A percentile compares a stretch with the other conserved stretches of the same genome.
These are phyloP conservation scores for Albugo laibachii DNA, from an alignment of 352 stramenopile genomes.

Conservation along the genomic window DNA sequence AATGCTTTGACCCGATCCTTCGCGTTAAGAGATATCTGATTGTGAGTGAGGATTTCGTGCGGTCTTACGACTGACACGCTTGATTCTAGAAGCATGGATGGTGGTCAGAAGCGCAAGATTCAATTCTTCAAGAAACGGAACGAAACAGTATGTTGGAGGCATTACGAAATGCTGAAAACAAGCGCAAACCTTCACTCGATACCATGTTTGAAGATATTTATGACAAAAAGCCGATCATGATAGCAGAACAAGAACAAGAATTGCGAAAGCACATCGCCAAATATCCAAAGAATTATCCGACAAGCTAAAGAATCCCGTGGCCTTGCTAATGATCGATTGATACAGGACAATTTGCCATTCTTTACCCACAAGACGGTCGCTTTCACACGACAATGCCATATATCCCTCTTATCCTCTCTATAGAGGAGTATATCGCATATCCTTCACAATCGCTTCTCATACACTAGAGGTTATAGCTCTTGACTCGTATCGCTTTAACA, in stretches of 20 bases:
- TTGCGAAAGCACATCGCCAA: conserved; percentile 83
- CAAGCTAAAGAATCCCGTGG: conserved; percentile 10
- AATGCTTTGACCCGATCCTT: conserved; percentile 79
- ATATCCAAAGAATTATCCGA: conserved; percentile 83
- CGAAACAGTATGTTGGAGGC: conserved; percentile 70
- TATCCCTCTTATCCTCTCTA: too few species aligned
- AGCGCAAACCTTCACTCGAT: conserved; percentile 61
- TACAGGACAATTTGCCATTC: too few species aligned
- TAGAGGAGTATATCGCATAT: too few species aligned
- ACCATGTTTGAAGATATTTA: conserved; percentile 98
- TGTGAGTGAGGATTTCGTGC: conserved; percentile 14
- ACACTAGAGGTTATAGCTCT: too few species aligned
- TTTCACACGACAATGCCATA: too few species aligned
- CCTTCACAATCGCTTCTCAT: too few species aligned
- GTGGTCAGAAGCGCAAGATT: conserved; percentile 78
- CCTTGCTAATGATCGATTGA: too few species aligned
- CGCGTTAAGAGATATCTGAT: conserved; percentile 83
- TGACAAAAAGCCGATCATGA: conserved; percentile 71
- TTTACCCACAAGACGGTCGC: too few species aligned
- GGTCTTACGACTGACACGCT: background rate
- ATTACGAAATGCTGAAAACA: conserved; percentile 79
- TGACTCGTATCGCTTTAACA: too few species aligned
- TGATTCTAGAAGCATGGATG: conserved; percentile 47
- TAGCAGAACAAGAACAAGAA: conserved; percentile 77
- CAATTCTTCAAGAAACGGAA: conserved; percentile 69